Evolutionary conservation across 2,329 filamentous ascomycete genomes (phyloP), one percentile per base, ranked within the genome.

Genomic region (Exserohilum turcica): DNA sequence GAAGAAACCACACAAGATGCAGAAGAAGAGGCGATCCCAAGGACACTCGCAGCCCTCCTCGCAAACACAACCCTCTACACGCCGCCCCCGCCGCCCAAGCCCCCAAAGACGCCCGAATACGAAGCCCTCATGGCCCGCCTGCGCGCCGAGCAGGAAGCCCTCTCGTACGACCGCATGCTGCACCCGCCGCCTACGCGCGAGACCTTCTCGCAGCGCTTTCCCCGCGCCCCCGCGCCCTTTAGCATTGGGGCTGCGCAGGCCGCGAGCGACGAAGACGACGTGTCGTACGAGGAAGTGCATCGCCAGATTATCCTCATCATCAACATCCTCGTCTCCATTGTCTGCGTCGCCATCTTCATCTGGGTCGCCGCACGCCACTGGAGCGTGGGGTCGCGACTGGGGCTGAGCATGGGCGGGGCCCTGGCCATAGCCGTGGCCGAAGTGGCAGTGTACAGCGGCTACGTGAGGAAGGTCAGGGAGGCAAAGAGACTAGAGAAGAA

Each of bases 251-350:
- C 61, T 3, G 53, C 58, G 9, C 51, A 42, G 15, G 45, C 57
- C 5, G 82, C 84, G 59, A 77, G 59, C 21, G 76, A 78, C 31
- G 75, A 78, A 8, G 88, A 91, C 57, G 86, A 88, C 2, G 77
- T 89, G 2, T 87, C 86, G 2, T 87, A 86, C 59, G 82, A 84
- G 31, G 90, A 94, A 55, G 80, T 94, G 1, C 88, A 93, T 70
- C 82, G 89, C n/a, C 91, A 94, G 67, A 77, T 94, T 51, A 86
- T 89, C 36, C 80, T 97, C 6, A 91, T 97, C 45, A 82, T 96
- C 66, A 99, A 97, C 73, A 91, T 97, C 44, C 77, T 97, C 33
- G 81, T 96, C 47, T 96, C 91, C 45, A 89, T 97, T 47, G 78
- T 93, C 2, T 90, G 92, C 38, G 89, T 89, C 44, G 88, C 86